phyloP scores from a whole-genome alignment of 2,329 filamentous ascomycete species.

The Fusarium domesticum region DNA sequence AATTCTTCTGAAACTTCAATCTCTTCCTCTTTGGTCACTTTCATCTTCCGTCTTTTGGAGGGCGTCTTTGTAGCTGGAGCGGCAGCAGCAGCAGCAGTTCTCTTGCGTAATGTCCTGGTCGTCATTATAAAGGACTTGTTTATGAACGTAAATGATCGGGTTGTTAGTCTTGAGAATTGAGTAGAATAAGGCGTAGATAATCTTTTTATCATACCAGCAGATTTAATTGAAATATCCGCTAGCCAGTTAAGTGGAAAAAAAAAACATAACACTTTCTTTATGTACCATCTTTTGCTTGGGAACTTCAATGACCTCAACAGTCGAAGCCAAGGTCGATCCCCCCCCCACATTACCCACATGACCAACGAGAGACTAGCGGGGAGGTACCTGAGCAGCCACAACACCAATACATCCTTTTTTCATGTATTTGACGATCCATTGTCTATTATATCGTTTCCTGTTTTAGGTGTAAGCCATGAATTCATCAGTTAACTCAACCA shows the following conservation, averaged over 20 bases:
- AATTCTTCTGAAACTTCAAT: constrained; percentile 10
- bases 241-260: too few species aligned
- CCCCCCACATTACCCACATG: neutral
- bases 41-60: constrained; percentile 11
- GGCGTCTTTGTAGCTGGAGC: neutral
- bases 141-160: neutral
- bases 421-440: neutral
- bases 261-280: too few species aligned
- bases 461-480: too few species aligned
- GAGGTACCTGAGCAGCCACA: neutral
- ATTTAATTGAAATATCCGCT: too few species aligned
- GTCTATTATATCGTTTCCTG: too few species aligned
- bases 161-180: neutral
- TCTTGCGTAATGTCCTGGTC: constrained; percentile 17
- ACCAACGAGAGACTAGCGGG: neutral
- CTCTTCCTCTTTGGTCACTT: neutral
- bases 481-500: too few species aligned
- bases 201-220: neutral
- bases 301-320: constrained; percentile 23
- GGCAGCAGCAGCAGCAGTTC: neutral
- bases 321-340: constrained; percentile 6
- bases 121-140: constrained; percentile 7
- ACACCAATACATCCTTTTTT: neutral
- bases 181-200: too few species aligned
- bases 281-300: neutral